Evolutionary conservation across 169 alveolate genomes (phyloP).

Genomic region (Eimeria brunetti): DNA sequence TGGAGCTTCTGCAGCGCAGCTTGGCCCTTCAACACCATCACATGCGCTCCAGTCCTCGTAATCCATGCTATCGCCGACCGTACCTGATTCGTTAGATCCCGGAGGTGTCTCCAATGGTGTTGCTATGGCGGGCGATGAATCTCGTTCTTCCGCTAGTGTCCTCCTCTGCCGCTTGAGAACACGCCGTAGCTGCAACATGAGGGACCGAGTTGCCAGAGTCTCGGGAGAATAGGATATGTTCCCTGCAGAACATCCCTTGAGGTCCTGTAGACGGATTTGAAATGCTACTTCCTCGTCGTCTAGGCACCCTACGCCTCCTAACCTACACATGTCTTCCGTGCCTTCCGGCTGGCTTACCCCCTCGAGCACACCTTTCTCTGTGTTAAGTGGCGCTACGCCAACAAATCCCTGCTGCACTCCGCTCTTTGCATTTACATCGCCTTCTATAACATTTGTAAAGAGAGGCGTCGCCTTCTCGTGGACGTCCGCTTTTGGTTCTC

Average conservation of each 20-base stretch:
- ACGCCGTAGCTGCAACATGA: constrained; percentile 44
- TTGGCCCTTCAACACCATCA: constrained; percentile 38
- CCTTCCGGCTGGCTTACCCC: neutral
- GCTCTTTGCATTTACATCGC: neutral
- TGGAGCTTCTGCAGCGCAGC: constrained; percentile 24
- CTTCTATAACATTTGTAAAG: neutral
- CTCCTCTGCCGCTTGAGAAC: constrained; percentile 11
- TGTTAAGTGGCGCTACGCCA: neutral
- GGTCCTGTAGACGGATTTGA: neutral
- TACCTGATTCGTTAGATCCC: neutral
- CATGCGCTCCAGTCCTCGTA: constrained; percentile 38
- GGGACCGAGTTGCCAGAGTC: neutral
- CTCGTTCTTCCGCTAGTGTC: neutral
- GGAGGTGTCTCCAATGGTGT: neutral
- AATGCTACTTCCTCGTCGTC: constrained; percentile 6
- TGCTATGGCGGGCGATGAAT: neutral
- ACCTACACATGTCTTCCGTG: neutral
- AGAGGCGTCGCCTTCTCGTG: neutral
- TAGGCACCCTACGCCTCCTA: neutral
- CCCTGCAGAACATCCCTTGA: neutral
- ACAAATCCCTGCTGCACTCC: neutral
- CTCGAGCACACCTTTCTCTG: neutral
- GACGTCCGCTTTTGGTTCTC: neutral
- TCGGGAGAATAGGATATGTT: neutral
- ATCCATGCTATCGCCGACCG: constrained; percentile 23